A percentile compares a stretch with the other conserved stretches of the same genome.
Evolutionary conservation across 2,329 filamentous ascomycete genomes (phyloP).

Genomic region (Pseudocercospora fijiensis): DNA sequence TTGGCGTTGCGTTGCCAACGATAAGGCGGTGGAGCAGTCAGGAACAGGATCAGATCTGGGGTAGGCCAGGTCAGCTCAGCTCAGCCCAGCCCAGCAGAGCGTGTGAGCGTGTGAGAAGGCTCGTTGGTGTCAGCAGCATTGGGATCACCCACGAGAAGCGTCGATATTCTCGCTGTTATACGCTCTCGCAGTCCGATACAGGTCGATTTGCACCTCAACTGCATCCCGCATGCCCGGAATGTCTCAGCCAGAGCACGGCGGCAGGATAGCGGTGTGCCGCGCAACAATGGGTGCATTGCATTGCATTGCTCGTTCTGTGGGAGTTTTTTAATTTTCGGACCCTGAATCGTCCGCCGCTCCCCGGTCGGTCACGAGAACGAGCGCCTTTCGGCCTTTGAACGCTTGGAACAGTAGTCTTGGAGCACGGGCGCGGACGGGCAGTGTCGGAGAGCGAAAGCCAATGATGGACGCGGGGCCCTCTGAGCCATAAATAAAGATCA

Average conservation of each 20-base stretch:
- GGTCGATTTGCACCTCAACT: not conserved
- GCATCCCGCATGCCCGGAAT: not conserved
- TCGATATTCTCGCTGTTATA: slow-evolving; percentile 1
- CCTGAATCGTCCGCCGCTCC: not conserved
- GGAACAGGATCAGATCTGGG: slow-evolving; percentile 2
- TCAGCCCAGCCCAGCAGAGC: not conserved
- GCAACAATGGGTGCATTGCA: not conserved
- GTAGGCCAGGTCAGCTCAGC: not conserved
- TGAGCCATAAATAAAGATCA: not conserved
- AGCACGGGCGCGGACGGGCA: not conserved
- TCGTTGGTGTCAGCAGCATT: slow-evolving; percentile 4
- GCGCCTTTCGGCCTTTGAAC: not conserved
- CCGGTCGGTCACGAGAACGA: slow-evolving; percentile 9
- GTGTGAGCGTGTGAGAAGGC: no score
- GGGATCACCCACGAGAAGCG: slow-evolving; percentile 9
- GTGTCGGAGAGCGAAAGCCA: not conserved
- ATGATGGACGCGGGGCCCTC: not conserved
- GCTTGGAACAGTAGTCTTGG: not conserved
- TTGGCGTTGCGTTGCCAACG: not conserved
- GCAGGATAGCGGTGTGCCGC: not conserved
- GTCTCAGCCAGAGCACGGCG: not conserved
- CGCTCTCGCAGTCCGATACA: not conserved
- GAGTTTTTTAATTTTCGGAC: slow-evolving; percentile 1
- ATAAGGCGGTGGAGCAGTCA: slow-evolving; percentile 9
- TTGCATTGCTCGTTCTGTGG: not conserved